Evolutionary conservation across 2,329 filamentous ascomycete species (phyloP), one percentile per base, ranked within the genome.

Genomic region (Exophiala phaeomuriformis): DNA sequence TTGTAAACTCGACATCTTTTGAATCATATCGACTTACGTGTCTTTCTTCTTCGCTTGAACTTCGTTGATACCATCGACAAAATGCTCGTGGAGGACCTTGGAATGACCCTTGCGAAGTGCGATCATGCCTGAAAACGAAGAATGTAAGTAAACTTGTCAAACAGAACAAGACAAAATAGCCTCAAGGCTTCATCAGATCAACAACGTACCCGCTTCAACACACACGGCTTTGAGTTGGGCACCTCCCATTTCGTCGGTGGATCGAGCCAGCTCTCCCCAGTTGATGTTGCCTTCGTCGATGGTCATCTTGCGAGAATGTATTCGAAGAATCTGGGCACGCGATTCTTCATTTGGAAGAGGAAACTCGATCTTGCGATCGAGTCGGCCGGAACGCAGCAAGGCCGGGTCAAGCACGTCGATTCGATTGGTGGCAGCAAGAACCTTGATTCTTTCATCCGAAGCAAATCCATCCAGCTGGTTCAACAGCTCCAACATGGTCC

Each of bases 381-480:
- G 78, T 75, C 90, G 90, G 53, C 90, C 90, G 29, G 90, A 95
- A 67, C 90, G 87, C 33, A 97, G 81, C 57, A 97, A 77, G 27
- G 90, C 91, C 5, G 90, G 90, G 69, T 96, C 91, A 12, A 96
- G 79, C 5, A 96, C 90, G 67, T 96, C 91, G 54, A 96, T 85
- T 69, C 90, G 85, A 77, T 97, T 96, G 28, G 90, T 96, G 42
- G 90, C 90, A 2, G 90, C 90, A 48, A 97, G 79, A 3, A 97
- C 91, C 76, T 96, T 97, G 78, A 96, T 94, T 48, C 90, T 84
- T 69, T 96, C 91, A 68, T 96, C 90, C 4, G 90, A 95, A 0
- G 93, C 94, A 68, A 98, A 98, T 50, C 93, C 93, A 68, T 98
- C 93, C 1, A 98, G 83, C 76, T 98, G 93, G 75, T 98, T 98